A percentile compares a stretch with the other conserved stretches of the same genome.
Conservation (phyloP, 2,329 filamentous ascomycete genomes). For the Cordyceps tenuipes region DNA sequence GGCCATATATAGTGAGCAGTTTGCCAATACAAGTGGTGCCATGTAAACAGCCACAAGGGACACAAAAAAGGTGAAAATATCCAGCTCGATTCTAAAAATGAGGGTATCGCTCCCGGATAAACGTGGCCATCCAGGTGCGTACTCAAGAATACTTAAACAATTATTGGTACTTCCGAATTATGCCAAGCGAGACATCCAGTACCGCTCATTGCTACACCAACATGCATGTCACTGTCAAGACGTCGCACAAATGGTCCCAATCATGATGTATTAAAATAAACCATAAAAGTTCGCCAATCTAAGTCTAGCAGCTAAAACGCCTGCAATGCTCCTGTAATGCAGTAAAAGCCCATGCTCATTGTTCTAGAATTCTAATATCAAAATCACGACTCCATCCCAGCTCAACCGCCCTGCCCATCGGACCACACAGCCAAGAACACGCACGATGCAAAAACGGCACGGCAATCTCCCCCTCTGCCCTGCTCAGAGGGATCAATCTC, state of each 20-base stretch:
- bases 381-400: slow-evolving; percentile 9
- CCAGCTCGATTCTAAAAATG: too few species aligned
- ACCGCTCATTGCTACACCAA: too few species aligned
- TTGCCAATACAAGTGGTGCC: too few species aligned
- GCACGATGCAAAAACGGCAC: slow-evolving; percentile 41
- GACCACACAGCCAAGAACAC: slow-evolving; percentile 43
- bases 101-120: too few species aligned
- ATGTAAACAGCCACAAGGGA: too few species aligned
- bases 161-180: too few species aligned
- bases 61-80: too few species aligned
- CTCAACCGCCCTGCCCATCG: slow-evolving; percentile 25
- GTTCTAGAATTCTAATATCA: background rate
- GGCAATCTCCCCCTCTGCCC: slow-evolving; percentile 25
- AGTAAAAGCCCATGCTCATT: background rate
- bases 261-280: background rate
- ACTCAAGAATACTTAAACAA: too few species aligned
- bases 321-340: background rate
- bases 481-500: slow-evolving; percentile 20
- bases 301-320: background rate
- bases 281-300: background rate
- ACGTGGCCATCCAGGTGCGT: too few species aligned
- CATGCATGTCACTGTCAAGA: too few species aligned
- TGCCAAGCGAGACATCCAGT: too few species aligned
- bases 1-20: too few species aligned
- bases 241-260: background rate